Evolutionary conservation across 2,329 filamentous ascomycete genomes (phyloP), one percentile per base, ranked within the genome.

Genomic region (Apiospora koreana): DNA sequence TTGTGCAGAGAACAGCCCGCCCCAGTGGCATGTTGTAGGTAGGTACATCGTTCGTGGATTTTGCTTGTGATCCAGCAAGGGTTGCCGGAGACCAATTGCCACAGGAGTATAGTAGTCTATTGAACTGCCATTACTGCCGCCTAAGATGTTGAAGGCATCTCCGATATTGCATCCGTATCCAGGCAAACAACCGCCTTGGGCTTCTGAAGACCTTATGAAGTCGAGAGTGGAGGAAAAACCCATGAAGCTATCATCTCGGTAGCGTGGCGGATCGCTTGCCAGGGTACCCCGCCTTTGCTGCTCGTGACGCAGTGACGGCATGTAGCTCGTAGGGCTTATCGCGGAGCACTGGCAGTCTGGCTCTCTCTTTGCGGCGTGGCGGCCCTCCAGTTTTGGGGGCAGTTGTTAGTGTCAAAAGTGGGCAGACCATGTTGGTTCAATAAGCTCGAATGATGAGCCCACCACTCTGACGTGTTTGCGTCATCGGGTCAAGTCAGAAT

Each of bases 381-480:
- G 54, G 54, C 21, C 50, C 54, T 62, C 54, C 28, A 62, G 31
- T 35, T 62, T 38, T 28, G 21, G 31, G 31, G 54, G 31, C 9
- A 6, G 28, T 62, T 62, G 18, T 38, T 62, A 38, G 54, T 62
- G 31, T 5, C 28, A 14, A 62, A 38, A 62, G 54, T 62, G 54
- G 54, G 31, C 54, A 62, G 31, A 14, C 21, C 18, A 3, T n/a
- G 31, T 62, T 16, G 18, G 1, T 38, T 38, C 54, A 38, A 62
- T 62, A 62, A 62, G 54, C 54, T 62, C 54, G 54, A 62, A 62
- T 38, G 31, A 62, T 62, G 54, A 38, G 54, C 31, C 54, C 54
- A 62, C 31, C 31, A 62, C 31, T 62, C 28, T 62, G 54, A 62
- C 54, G 54, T 62, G 18, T n/a, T 62, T 62, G 54, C 54, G 54